A percentile compares a stretch with the other conserved stretches of the same genome.
Conservation (phyloP, 192 early-diverging fungal species). For the Jimgerdemannia lactiflua region DNA sequence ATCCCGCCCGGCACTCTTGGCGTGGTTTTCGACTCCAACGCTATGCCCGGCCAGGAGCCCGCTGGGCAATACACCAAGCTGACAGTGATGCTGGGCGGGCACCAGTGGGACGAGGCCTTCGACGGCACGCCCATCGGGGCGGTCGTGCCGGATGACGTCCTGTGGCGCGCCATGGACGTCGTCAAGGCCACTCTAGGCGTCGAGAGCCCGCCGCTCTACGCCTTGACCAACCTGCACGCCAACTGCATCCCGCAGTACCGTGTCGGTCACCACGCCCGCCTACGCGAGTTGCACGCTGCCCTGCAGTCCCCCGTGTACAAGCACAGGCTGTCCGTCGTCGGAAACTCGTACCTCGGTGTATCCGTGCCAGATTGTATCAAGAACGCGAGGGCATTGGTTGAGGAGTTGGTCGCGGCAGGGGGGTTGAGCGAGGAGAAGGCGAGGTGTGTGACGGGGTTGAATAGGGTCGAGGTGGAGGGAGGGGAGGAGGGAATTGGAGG, state of each 20-base stretch:
- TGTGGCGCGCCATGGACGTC: conserved; percentile 48
- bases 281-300: conserved; percentile 60
- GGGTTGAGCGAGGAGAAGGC: conserved; percentile 24
- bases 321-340: conserved; percentile 66
- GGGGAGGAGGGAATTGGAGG: not conserved
- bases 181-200: conserved; percentile 63
- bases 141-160: conserved; percentile 24
- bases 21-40: conserved; percentile 84
- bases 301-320: conserved; percentile 40
- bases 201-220: conserved; percentile 36
- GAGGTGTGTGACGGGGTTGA: conserved; percentile 30
- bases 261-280: conserved; percentile 73
- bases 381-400: conserved; percentile 59
- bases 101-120: conserved; percentile 63
- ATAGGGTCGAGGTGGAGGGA: conserved; percentile 7
- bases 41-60: conserved; percentile 66
- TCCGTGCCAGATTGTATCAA: conserved; percentile 82
- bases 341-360: conserved; percentile 81
- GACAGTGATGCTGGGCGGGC: conserved; percentile 92
- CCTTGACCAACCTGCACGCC: conserved; percentile 53
- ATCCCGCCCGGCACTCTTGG: conserved; percentile 58
- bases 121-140: conserved; percentile 22
- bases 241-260: conserved; percentile 90
- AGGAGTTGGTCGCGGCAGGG: conserved; percentile 43
- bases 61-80: conserved; percentile 45